Percentiles rank a stretch among this genome's conserved stretches.
These are phyloP conservation scores for Pestalotiopsis sp. DNA, from an alignment of 2,329 filamentous ascomycete species.

Conservation along the genomic window DNA sequence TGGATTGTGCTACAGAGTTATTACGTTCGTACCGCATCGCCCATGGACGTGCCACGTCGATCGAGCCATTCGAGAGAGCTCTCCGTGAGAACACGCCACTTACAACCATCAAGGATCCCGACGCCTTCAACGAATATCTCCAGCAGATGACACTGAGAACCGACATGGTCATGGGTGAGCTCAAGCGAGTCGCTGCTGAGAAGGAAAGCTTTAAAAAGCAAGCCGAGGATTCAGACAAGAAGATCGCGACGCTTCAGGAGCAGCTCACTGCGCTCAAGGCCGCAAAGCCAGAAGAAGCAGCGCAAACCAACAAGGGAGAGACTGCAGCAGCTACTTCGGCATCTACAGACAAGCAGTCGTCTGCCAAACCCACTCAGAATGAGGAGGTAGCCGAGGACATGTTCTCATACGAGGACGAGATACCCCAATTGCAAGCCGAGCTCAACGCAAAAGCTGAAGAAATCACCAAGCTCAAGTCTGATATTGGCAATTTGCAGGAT, in stretches of 20 bases:
- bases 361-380: conserved; percentile 47
- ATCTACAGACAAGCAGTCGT: conserved; percentile 43
- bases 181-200: conserved; percentile 84
- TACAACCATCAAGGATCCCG: conserved; percentile 83
- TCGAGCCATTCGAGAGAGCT: conserved; percentile 91
- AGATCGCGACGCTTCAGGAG: conserved; percentile 62
- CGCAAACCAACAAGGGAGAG: conserved; percentile 27
- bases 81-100: conserved; percentile 92
- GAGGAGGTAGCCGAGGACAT: conserved; percentile 66
- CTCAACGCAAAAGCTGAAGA: conserved; percentile 71
- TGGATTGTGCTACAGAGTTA: conserved; percentile 60
- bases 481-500: conserved; percentile 69
- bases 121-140: conserved; percentile 85
- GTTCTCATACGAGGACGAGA: conserved; percentile 90
- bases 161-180: conserved; percentile 92
- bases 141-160: conserved; percentile 83
- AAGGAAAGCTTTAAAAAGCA: conserved; percentile 81
- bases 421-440: conserved; percentile 79
- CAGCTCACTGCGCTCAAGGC: conserved; percentile 59
- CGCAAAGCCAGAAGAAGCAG: conserved; percentile 26
- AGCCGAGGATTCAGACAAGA: conserved; percentile 68
- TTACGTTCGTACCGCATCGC: conserved; percentile 90
- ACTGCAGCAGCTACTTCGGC: conserved; percentile 22
- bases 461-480: conserved; percentile 69
- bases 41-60: conserved; percentile 81